These are phyloP conservation scores for Globisporangium abappressorium DNA, from an alignment of 352 stramenopile species.

Conservation along the genomic window DNA sequence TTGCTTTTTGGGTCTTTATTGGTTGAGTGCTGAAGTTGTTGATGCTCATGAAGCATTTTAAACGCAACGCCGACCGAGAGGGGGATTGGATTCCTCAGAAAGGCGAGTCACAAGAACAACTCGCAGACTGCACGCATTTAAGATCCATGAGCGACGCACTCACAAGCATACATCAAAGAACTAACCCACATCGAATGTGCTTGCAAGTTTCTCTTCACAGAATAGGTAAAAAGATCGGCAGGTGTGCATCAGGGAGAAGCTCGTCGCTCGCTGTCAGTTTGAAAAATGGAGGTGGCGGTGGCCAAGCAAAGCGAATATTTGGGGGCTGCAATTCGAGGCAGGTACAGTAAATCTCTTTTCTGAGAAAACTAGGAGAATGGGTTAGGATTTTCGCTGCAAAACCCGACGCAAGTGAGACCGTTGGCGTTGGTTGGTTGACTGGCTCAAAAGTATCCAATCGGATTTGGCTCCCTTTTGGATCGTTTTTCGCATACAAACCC, in stretches of 20 bases:
- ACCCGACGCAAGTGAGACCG: slow-evolving; percentile 9
- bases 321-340: slow-evolving; percentile 2
- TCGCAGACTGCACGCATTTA: neutral
- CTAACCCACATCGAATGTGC: too few relatives aligned
- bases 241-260: neutral
- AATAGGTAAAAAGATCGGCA: neutral
- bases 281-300: neutral
- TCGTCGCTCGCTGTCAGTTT: neutral
- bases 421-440: neutral
- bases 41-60: neutral
- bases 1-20: neutral
- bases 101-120: neutral
- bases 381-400: slow-evolving; percentile 10
- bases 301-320: neutral
- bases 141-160: neutral
- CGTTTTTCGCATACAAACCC: slow-evolving; percentile 7
- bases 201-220: neutral
- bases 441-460: neutral
- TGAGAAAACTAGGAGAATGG: slow-evolving; percentile 6
- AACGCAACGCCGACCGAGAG: neutral
- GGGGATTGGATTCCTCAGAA: neutral
- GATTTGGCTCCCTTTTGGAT: neutral
- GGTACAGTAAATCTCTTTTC: neutral
- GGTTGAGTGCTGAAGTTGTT: neutral
- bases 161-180: neutral